A percentile compares a stretch with the other conserved stretches of the same genome.
Evolutionary conservation across 208 protist genomes (phyloP).

Genomic region (Angomonas desouzai): DNA sequence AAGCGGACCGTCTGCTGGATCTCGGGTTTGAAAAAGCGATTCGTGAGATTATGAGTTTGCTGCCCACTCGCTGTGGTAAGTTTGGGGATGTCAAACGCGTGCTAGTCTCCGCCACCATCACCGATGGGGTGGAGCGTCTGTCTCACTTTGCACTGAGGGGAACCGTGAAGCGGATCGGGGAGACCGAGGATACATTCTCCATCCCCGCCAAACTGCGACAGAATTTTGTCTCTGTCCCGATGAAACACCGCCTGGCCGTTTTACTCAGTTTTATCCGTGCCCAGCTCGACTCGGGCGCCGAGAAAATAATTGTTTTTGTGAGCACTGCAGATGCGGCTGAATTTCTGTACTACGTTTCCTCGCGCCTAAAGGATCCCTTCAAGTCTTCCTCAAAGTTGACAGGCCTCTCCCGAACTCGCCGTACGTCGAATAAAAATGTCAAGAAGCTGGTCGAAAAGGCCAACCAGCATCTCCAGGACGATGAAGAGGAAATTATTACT

Average conservation of each 20-base stretch:
- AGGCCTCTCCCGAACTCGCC: no score
- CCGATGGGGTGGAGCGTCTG: constrained; percentile 80
- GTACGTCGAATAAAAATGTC: constrained; percentile 6
- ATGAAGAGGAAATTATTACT: constrained; percentile 43
- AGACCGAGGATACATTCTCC: constrained; percentile 61
- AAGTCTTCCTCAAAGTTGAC: background rate
- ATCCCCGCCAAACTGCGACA: constrained; percentile 78
- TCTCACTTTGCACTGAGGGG: constrained; percentile 82
- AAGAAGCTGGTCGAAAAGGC: constrained; percentile 57
- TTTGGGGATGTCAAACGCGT: constrained; percentile 96
- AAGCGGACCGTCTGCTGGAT: constrained; percentile 98
- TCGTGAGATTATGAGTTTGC: constrained; percentile 94
- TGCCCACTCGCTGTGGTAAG: constrained; percentile 39
- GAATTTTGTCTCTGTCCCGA: constrained; percentile 68
- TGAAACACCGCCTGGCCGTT: constrained; percentile 87
- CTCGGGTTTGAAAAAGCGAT: constrained; percentile 99
- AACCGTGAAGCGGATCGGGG: constrained; percentile 54
- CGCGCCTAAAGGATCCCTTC: constrained; percentile 65
- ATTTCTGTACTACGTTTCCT: constrained; percentile 96
- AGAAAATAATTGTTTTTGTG: constrained; percentile 97
- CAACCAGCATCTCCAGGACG: constrained; percentile 40
- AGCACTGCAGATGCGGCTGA: constrained; percentile 96
- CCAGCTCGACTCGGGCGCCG: constrained; percentile 93
- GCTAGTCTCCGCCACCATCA: constrained; percentile 96
- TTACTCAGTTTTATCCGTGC: constrained; percentile 90